phyloP scores from a whole-genome alignment of 768 basidiomycete species.

The Lactarius tabidus region DNA sequence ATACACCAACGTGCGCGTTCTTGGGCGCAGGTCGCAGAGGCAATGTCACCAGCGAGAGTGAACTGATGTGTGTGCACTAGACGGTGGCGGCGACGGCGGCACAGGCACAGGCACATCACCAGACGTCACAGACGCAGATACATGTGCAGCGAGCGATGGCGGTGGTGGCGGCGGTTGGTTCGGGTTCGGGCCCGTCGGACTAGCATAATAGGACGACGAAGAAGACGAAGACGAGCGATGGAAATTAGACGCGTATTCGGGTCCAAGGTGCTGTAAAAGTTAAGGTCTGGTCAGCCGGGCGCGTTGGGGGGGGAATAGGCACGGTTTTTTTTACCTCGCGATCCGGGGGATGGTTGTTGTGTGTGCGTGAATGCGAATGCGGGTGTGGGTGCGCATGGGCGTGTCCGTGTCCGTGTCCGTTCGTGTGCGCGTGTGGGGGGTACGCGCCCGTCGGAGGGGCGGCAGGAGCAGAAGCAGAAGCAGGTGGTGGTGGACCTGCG shows the following conservation, averaged over 20 bases:
- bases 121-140: neutral
- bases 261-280: neutral
- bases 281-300: no score
- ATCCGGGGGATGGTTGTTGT: neutral
- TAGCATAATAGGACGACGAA: neutral
- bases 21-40: no score
- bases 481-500: no score
- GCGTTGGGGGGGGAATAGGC: no score
- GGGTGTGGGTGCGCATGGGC: neutral
- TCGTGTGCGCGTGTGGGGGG: neutral
- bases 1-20: neutral
- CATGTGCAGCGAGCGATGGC: neutral
- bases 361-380: neutral
- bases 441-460: no score
- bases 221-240: neutral
- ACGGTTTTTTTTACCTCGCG: conserved; percentile 2
- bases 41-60: neutral
- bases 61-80: neutral
- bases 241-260: neutral
- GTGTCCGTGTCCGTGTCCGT: conserved; percentile 1
- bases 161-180: neutral
- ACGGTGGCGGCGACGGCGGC: neutral
- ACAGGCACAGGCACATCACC: neutral
- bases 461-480: no score
- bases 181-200: neutral